Conservation (phyloP, 2,329 filamentous ascomycete genomes). For the Hypoxylon sp. region DNA sequence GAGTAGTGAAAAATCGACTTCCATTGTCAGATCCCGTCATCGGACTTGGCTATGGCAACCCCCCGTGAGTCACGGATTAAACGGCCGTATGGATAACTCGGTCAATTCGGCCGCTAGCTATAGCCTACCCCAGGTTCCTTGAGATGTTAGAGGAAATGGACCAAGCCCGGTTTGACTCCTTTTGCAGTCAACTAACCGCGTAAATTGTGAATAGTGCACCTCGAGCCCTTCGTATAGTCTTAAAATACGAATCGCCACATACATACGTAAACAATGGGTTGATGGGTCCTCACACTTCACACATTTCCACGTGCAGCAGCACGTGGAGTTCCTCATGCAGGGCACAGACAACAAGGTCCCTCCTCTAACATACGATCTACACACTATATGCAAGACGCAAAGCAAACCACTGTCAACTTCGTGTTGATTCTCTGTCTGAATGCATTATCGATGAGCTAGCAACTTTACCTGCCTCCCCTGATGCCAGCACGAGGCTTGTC, state of each 20-base stretch:
- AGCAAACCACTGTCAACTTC: constrained; percentile 43
- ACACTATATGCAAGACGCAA: constrained; percentile 44
- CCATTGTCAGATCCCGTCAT: constrained; percentile 37
- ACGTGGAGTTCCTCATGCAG: constrained; percentile 8
- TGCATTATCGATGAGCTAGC: constrained; percentile 43
- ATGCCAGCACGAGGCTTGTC: constrained; percentile 40
- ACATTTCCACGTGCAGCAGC: constrained; percentile 8
- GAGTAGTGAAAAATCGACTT: constrained; percentile 11
- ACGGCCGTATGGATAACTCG: constrained; percentile 4
- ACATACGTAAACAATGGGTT: not conserved
- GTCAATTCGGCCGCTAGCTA: constrained; percentile 9
- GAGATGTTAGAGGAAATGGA: not conserved
- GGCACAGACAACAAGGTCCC: constrained; percentile 31
- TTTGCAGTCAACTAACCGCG: not conserved
- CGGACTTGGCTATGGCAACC: constrained; percentile 26
- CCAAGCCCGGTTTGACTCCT: not conserved
- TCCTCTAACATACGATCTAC: constrained; percentile 45
- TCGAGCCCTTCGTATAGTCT: not conserved
- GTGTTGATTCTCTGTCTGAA: constrained; percentile 43
- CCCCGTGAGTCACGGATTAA: constrained; percentile 33
- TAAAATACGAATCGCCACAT: not conserved
- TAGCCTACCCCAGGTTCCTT: constrained; percentile 5
- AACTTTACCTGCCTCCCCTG: constrained; percentile 40
- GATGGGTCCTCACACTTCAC: not conserved
- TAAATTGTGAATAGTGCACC: not conserved